Evolutionary conservation across 1,139 yeast species (phyloP).

Genomic region (Candida dubliniensis): DNA sequence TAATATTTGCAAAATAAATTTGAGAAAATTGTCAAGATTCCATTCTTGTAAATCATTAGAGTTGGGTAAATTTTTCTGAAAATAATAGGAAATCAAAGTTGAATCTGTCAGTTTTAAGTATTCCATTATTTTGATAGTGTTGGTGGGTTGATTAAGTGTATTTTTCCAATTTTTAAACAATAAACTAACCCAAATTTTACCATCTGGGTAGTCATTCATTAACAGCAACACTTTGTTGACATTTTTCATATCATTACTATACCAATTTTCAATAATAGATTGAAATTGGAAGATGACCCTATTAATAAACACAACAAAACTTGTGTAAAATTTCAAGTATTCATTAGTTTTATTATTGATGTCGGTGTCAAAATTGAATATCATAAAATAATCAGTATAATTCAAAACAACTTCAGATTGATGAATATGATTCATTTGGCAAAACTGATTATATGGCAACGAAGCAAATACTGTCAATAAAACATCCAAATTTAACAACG

Average conservation of each 20-base stretch:
- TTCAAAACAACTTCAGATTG: background rate
- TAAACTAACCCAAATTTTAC: conserved; percentile 4
- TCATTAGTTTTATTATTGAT: background rate
- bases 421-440: background rate
- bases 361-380: conserved; percentile 5
- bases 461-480: background rate
- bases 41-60: background rate
- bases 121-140: too few relatives aligned
- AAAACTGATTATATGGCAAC: too few relatives aligned
- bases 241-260: background rate
- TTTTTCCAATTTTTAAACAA: background rate
- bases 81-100: background rate
- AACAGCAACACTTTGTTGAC: conserved; percentile 5
- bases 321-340: background rate
- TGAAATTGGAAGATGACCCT: conserved; percentile 1
- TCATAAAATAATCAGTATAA: conserved; percentile 7
- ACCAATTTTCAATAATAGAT: background rate
- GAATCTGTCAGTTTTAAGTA: too few relatives aligned
- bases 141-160: too few relatives aligned
- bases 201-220: conserved; percentile 2
- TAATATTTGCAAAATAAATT: conserved; percentile 24
- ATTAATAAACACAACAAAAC: conserved; percentile 4
- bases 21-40: conserved; percentile 10
- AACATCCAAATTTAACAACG: conserved; percentile 5
- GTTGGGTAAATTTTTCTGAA: background rate